Base-by-base conservation (phyloP, 352 stramenopile genomes). In the Globisporangium emineosum region DNA sequence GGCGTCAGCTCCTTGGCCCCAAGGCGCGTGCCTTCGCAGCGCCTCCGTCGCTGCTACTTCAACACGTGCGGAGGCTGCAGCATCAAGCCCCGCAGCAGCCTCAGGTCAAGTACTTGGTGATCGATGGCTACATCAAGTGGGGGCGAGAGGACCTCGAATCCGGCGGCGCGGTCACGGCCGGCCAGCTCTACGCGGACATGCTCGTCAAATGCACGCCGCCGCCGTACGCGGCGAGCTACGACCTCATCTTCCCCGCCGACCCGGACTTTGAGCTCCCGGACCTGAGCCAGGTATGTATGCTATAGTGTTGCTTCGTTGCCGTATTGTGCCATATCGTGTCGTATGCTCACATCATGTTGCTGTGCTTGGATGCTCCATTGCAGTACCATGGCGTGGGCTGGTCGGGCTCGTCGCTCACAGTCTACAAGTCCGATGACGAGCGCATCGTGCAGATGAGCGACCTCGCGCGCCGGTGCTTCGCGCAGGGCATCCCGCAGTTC, bases 311-410 rank as follows among this genome's bases (percentile, higher is more conserved):
- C n/a, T 23, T 42, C 21, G 30, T 25, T 6, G 21, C 45, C 8
- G 32, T 54, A 4, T 1, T 29, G 13, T 35, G 27, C 23, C 30
- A 9, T 35, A 55, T 23, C 23, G 9, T 21, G 6, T 8, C 12
- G 5, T 23, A 9, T 23, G 49, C 49, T 35, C 49, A 35, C 25
- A 13, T 5, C 2, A 23, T 23, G 5, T 35, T 8, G 17, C 12
- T 35, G 7, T 55, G n/a, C 3, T 54, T 10, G 23, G 15, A 15
- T 42, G 33, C 17, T 66, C 12, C 27, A 45, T 59, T 23, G 62
- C 51, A 83, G 80, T 91, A 89, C 57, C 78, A 94, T 76, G 81
- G 65, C 21, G 70, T 92, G n/a, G 83, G 72, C 35, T 94, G 85
- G 85, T 88, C 85, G 0, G 85, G 85, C 23, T 94, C 76, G 17